Base-by-base conservation (phyloP, 2,329 filamentous ascomycete genomes). In the Aspergillus versicolor region DNA sequence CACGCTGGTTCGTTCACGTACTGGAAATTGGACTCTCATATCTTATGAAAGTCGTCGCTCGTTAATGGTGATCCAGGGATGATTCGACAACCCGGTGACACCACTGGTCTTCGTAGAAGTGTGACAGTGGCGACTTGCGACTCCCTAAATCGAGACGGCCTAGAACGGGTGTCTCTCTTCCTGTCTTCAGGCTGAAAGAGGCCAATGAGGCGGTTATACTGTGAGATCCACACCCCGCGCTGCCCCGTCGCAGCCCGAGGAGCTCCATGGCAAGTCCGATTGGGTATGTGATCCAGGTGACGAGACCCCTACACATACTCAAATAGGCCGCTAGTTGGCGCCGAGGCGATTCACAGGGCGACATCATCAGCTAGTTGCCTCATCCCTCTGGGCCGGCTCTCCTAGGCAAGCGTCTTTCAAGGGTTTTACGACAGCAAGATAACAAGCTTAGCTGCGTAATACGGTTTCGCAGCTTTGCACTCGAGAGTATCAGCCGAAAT, bases 161-260 rank as follows among this genome's bases (percentile, higher is more conserved):
- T 9, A 32, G 34, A 37, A 13, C 5, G 21, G 19, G 24, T 55
- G 52, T 44, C 47, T 48, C 53, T 56, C 45, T 52, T 45, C 37
- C 45, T 34, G 19, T 53, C 50, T 37, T 41, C 32, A 24, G 46
- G 21, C 22, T 7, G 19, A 30, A 12, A 44, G 19, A 32, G 22
- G 32, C 59, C 59, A 61, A 61, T 61, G 27, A 24, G 43, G 43
- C 32, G 45, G 12, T 19, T 41, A 41, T 49, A 41, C 37, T 34
- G 44, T 27, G 24, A 61, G 42, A 45, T 50, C 55, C 57, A 51
- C 54, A 58, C 53, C 55, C 41, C 49, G 50, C 42, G 41, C 50
- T 37, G 24, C 56, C 47, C 47, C 54, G 19, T 57, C 37, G 45
- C 53, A 34, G 22, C 27, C 42, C 55, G 48, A 56, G 32, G 49